Base-by-base conservation (phyloP, 768 basidiomycete species). In the Phaffia tasmanica region DNA sequence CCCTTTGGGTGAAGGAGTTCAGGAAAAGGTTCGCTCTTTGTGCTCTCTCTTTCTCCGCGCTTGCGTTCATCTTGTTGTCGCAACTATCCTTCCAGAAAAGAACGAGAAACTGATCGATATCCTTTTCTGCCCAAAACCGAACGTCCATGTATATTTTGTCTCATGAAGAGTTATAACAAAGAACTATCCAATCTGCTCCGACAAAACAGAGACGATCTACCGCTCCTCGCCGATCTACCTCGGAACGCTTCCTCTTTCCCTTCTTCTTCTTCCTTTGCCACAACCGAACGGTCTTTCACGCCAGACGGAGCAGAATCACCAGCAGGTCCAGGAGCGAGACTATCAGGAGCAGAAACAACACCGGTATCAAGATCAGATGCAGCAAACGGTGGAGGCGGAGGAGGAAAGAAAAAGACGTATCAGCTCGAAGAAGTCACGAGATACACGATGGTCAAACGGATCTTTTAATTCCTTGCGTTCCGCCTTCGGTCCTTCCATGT, bases 391-490 rank as follows among this genome's bases (percentile, higher is more conserved):
- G 53, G 62, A 25, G 46, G 48, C 27, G 72, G 72, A 18, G 75
- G 73, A 23, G 74, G 79, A 51, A 84, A 82, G 75, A 83, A 80
- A 73, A 85, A 82, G 65, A 79, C 84, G 56, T 81, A 88, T 65
- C 83, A 83, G 67, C 76, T 97, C 59, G 91, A 95, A 74, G 89
- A 94, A 73, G 81, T 97, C 58, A 94, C 89, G 46, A 77, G 92
- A 64, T 97, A 88, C 79, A 94, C 91, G 23, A 97, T 97, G 92
- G 87, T 94, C 56, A 94, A 94, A 74, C 81, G 89, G 62, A 93
- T 94, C 55, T 93, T 83, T 83, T 85, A 61, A 59, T 60, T 30
- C 11, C 29, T 51, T 29, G 14, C 3, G 16, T 1, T 30, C 5
- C 14, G n/a, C 9, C 9, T 19, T 29, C 25, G 23, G 56, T 19